Base-by-base conservation (phyloP, 2,329 filamentous ascomycete species). In the Colletotrichum neosansevieriae region DNA sequence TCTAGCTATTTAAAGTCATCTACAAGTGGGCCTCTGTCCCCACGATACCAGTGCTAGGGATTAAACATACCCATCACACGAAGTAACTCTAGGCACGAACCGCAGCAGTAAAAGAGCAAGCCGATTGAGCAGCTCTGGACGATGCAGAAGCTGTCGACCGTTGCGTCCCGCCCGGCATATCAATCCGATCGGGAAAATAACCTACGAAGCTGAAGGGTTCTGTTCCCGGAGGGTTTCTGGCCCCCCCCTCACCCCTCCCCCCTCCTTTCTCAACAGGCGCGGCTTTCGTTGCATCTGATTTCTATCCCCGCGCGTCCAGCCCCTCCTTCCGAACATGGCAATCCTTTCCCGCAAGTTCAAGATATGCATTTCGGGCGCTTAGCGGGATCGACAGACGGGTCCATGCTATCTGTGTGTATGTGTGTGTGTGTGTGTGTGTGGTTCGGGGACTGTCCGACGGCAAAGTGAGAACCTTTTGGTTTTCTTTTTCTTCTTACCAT, bases 321-420 rank as follows among this genome's bases (percentile, higher is more conserved):
- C 44, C 57, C 57, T 59, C 34, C 17, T 38, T 36, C 21, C 15
- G 15, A 42, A 51, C 24, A 49, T 54, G 40, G 49, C 6, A 56
- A 34, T 21, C 3, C 51, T 7, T 12, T 32, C 24, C 19, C 36
- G 5, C 19, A 44, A 5, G 10, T 34, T 34, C 38, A n/a, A 5
- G 21, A n/a, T 24, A 17, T 36, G 44, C 13, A 50, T 12, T 11
- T n/a, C 34, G 19, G 12, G 62, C 13, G n/a, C 13, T 36, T 63
- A 38, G 42, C 51, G 44, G 24, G 59, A 51, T 63, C 24, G 29
- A 44, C 36, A 51, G 15, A 32, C 13, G 19, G 56, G 7, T 24
- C 47, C 44, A 24, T 15, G 7, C 7, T 9, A 2, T 29, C 6
- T 29, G 6, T 29, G 6, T 29, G 29, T 29, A 1, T 29, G 56